Evolutionary conservation across 331 rosid genomes (phyloP).

Genomic region (Malus hybrid): DNA sequence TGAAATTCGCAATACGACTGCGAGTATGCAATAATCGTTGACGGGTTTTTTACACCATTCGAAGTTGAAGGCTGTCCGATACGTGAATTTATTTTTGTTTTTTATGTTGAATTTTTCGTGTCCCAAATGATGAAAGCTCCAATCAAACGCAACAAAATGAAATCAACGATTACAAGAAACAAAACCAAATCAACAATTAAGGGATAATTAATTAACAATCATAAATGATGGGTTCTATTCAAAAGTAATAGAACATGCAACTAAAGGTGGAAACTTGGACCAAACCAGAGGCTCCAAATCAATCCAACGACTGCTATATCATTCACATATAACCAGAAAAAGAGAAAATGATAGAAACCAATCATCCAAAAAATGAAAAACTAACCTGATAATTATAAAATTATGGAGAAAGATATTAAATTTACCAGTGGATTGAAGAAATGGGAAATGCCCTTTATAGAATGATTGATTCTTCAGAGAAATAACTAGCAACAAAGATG

Average conservation of each 20-base stretch:
- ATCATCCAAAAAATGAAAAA: neutral
- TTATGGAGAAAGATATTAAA: neutral
- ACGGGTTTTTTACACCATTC: no score
- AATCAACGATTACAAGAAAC: no score
- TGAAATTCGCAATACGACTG: no score
- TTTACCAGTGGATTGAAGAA: slow-evolving; percentile 20
- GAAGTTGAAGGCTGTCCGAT: no score
- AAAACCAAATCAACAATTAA: neutral
- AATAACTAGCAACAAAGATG: neutral
- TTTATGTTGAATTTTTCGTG: no score
- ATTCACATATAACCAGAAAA: neutral
- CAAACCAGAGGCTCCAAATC: neutral
- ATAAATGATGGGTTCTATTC: slow-evolving; percentile 1
- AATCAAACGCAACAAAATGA: no score
- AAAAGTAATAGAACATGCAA: neutral
- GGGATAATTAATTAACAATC: neutral
- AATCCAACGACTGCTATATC: neutral
- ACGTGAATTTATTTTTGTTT: no score
- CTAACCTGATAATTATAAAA: neutral
- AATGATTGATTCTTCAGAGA: slow-evolving; percentile 8
- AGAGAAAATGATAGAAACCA: neutral
- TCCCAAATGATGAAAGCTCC: no score
- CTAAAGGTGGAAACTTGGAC: neutral
- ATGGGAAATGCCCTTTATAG: slow-evolving; percentile 14
- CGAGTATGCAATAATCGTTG: no score